Percentiles rank a stretch among this genome's conserved stretches.
Conservation (phyloP, 768 basidiomycete genomes). For the Pleurotus citrinopileatus region DNA sequence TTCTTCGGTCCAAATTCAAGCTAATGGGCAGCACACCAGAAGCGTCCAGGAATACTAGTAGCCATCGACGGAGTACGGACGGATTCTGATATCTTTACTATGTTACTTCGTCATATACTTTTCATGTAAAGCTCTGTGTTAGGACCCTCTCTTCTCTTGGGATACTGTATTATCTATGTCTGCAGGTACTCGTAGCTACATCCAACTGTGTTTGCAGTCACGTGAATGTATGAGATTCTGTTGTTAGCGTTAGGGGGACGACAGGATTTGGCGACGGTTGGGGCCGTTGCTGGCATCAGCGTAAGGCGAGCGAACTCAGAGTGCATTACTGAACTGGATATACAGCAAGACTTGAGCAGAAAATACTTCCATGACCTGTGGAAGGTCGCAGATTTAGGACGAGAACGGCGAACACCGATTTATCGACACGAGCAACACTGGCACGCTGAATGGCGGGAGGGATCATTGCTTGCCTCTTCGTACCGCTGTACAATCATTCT, state of each 20-base stretch:
- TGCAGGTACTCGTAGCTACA: too few relatives aligned
- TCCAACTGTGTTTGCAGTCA: too few relatives aligned
- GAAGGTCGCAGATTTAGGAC: slow-evolving; percentile 2
- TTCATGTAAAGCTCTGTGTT: too few relatives aligned
- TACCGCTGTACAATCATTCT: not conserved
- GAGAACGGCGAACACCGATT: slow-evolving; percentile 5
- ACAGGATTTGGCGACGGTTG: not conserved
- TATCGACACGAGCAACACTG: slow-evolving; percentile 6
- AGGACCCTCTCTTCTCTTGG: too few relatives aligned
- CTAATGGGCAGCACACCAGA: slow-evolving; percentile 35
- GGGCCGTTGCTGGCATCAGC: not conserved
- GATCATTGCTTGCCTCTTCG: not conserved
- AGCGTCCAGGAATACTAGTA: slow-evolving; percentile 32
- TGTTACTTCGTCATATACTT: too few relatives aligned
- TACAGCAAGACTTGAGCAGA: not conserved
- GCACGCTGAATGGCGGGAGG: not conserved
- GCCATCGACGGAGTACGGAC: slow-evolving; percentile 34
- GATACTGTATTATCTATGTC: too few relatives aligned
- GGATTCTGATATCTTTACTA: slow-evolving; percentile 16
- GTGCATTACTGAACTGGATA: not conserved
- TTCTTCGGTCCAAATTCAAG: slow-evolving; percentile 31
- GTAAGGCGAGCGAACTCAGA: not conserved
- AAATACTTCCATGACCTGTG: not conserved
- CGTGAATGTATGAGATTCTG: not conserved
- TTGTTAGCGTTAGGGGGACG: too few relatives aligned